Percentiles rank a stretch among this genome's conserved stretches.
Evolutionary conservation across 1,139 yeast species (phyloP).

Genomic region (Saccharomyces hybrid): DNA sequence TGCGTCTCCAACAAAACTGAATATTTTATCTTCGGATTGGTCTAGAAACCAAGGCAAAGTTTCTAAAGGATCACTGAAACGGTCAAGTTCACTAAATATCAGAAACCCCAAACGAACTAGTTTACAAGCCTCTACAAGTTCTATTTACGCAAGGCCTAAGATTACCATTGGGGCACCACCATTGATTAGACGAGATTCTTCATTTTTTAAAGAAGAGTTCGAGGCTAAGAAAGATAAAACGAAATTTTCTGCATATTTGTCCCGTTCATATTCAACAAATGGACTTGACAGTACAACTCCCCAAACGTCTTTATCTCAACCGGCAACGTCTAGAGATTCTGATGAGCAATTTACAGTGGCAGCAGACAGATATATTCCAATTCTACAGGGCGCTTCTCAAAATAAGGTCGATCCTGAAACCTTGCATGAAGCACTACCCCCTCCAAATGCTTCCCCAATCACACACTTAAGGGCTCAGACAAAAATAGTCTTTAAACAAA

Average conservation of each 20-base stretch:
- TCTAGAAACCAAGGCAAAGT: conserved; percentile 24
- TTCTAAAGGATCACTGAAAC: conserved; percentile 18
- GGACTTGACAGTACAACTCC: not conserved
- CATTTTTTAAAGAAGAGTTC: conserved; percentile 25
- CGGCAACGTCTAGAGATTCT: not conserved
- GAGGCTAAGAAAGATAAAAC: conserved; percentile 3
- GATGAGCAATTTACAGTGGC: conserved; percentile 4
- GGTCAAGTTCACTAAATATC: conserved; percentile 20
- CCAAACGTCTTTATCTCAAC: conserved; percentile 2
- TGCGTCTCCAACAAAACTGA: conserved; percentile 42
- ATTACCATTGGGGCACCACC: conserved; percentile 24
- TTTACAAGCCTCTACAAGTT: not conserved
- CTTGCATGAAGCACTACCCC: conserved; percentile 31
- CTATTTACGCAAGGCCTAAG: conserved; percentile 19
- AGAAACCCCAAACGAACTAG: conserved; percentile 3
- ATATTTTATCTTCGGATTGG: conserved; percentile 39
- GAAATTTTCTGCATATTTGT: not conserved
- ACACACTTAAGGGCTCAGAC: conserved; percentile 63
- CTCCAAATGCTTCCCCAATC: conserved; percentile 42
- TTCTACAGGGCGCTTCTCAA: conserved; percentile 38
- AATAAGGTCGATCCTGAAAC: conserved; percentile 24
- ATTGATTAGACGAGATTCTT: conserved; percentile 27
- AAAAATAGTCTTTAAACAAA: conserved; percentile 63
- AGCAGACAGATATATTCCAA: conserved; percentile 46
- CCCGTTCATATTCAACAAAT: conserved; percentile 3